phyloP scores from a whole-genome alignment of 176 grass and related monocot genomes.

The Oryza meridionalis region DNA sequence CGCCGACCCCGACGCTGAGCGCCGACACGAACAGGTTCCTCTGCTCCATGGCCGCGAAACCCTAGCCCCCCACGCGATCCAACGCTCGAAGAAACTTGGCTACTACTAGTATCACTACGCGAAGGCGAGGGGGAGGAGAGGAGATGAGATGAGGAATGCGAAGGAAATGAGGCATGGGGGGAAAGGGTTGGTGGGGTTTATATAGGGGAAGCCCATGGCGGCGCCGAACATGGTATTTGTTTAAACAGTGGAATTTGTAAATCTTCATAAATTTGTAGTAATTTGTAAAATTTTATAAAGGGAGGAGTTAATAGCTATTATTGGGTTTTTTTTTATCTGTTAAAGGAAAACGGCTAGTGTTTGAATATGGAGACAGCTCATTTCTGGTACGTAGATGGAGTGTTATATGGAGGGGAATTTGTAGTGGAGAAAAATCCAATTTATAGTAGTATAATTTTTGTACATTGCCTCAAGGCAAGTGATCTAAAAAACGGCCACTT shows the following conservation, averaged over 20 bases:
- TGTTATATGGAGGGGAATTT: background rate
- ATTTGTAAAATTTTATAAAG: too few species aligned
- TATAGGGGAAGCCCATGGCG: constrained; percentile 43
- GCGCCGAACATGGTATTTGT: constrained; percentile 33
- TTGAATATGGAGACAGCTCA: background rate
- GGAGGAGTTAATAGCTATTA: background rate
- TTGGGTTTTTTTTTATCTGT: background rate
- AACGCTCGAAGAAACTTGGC: too few species aligned
- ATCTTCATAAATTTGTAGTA: background rate
- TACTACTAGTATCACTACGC: too few species aligned
- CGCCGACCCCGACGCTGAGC: constrained; percentile 76
- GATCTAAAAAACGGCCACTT: background rate
- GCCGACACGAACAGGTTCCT: constrained; percentile 83
- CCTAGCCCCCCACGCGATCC: too few species aligned
- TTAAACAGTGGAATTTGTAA: background rate
- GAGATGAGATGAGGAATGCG: background rate
- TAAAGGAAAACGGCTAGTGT: background rate
- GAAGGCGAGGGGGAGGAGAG: background rate
- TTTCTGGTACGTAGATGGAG: background rate
- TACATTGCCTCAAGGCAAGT: background rate
- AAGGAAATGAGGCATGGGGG: constrained; percentile 44
- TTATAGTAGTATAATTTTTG: background rate
- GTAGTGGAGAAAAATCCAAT: background rate
- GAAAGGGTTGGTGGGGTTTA: constrained; percentile 39
- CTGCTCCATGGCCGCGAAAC: constrained; percentile 73